Evolutionary conservation across 495 filamentous ascomycete genomes (phyloP).

Genomic region (Neurospora sp.): DNA sequence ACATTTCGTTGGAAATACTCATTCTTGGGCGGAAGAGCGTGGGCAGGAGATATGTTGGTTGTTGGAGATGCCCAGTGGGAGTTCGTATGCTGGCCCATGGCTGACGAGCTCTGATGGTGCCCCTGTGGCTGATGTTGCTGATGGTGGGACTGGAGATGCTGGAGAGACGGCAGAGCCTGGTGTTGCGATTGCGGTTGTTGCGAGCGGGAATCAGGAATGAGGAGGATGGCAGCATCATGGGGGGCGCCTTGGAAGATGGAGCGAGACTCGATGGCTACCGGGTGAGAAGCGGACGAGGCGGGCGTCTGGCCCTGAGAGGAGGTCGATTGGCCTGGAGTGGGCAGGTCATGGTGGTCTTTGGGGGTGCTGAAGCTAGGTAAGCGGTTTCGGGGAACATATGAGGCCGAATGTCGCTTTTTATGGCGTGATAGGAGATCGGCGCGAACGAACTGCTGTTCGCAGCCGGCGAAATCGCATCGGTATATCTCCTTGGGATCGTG

Average conservation of each 20-base stretch:
- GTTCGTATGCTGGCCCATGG: background rate
- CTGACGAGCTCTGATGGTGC: background rate
- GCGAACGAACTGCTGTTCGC: slow-evolving; percentile 80
- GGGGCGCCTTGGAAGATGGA: slow-evolving; percentile 30
- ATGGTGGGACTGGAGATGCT: background rate
- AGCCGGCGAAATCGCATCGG: slow-evolving; percentile 80
- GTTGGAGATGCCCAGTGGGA: background rate
- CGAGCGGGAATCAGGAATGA: slow-evolving; percentile 30
- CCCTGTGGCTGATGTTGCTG: background rate
- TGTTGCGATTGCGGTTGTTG: slow-evolving; percentile 14
- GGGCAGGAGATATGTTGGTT: background rate
- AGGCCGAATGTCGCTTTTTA: slow-evolving; percentile 82
- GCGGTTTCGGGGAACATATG: slow-evolving; percentile 83
- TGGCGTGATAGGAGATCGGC: slow-evolving; percentile 87
- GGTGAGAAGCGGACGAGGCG: slow-evolving; percentile 8
- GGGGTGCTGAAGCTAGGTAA: slow-evolving; percentile 60
- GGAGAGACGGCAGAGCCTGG: slow-evolving; percentile 7
- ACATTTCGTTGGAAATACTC: background rate
- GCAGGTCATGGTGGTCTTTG: slow-evolving; percentile 21
- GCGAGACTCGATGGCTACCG: slow-evolving; percentile 19
- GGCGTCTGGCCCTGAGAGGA: slow-evolving; percentile 11
- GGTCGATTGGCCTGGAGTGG: slow-evolving; percentile 9
- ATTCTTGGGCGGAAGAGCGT: background rate
- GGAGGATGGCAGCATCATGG: slow-evolving; percentile 36
- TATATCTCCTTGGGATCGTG: slow-evolving; percentile 93